Base-by-base conservation (phyloP, 306 rosid species). In the Fagus crenata region DNA sequence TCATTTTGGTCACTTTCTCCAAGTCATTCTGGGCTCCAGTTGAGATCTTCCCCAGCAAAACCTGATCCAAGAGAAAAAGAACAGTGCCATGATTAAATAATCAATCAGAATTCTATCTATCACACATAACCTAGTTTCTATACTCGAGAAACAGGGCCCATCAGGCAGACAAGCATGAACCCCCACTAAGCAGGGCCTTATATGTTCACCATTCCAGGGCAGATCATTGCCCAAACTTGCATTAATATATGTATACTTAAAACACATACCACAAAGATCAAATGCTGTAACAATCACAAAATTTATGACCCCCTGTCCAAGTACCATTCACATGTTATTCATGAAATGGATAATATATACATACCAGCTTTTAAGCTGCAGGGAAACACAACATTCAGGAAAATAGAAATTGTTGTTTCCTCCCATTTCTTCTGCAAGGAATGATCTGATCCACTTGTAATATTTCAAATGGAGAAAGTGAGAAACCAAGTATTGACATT, bases 1-100 rank as follows among this genome's bases (percentile, higher is more conserved):
- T 81, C 84, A 84, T 81, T 75, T 81, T 84, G 67, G 87, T 86
- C 81, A 86, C 87, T 78, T 84, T 72, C 80, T 86, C 89, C 73
- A 84, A 67, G 79, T 84, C 87, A 28, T 83, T 78, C 65, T 84
- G 82, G 1, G 89, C 87, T 78, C 85, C 89, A 32, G 80, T 81
- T 51, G 89, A 78, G 49, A 86, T 83, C 51, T 84, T 78, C 58
- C 87, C 85, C 76, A 86, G 28, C 42, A 86, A 58, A 75, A 75
- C 85, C 87, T 86, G 54, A 17, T 14, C 17, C 56, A 71, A 49
- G 36, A 13, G 41, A 22, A 41, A 56, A 17, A 55, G 6, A 4
- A 43, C 7, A 36, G 15, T 67, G 4, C 71, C 71, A 37, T 7
- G 6, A 15, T 67, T 65, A 67, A 39, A 37, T 67, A 31, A 1